A percentile compares a stretch with the other conserved stretches of the same genome.
Conservation (phyloP, 305 asterid genomes). For the Fraxinus nigra region DNA sequence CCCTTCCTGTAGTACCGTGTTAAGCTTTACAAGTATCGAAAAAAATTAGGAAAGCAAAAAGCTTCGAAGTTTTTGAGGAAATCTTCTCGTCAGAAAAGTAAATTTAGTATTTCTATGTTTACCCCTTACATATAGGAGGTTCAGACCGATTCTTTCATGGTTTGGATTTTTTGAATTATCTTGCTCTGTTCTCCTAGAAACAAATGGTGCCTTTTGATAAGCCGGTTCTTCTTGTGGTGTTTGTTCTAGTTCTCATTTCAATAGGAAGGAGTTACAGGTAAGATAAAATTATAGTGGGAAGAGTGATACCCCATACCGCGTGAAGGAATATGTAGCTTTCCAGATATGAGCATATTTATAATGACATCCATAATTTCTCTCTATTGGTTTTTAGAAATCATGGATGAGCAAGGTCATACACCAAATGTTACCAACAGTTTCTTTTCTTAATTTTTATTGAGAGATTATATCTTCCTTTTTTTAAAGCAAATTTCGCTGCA, state of each 20-base stretch:
- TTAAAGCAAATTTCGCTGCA: background rate
- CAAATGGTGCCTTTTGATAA: background rate
- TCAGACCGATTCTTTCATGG: background rate
- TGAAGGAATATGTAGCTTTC: background rate
- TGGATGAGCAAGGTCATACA: background rate
- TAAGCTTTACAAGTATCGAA: background rate
- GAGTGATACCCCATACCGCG: background rate
- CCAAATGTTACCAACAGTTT: background rate
- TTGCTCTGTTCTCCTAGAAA: background rate
- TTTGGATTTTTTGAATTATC: background rate
- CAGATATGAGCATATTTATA: background rate
- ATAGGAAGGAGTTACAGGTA: background rate
- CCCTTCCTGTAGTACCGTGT: background rate
- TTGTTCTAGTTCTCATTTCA: background rate
- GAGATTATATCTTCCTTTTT: background rate
- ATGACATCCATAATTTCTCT: background rate
- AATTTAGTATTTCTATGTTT: background rate
- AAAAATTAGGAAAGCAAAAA: background rate
- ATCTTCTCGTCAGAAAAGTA: background rate
- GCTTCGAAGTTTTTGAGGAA: background rate
- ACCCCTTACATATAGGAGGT: background rate
- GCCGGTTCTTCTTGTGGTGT: background rate
- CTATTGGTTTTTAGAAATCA: background rate
- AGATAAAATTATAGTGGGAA: background rate
- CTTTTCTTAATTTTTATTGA: background rate